Conservation (phyloP, 257 asterid species). For the Paulownia fortunei region DNA sequence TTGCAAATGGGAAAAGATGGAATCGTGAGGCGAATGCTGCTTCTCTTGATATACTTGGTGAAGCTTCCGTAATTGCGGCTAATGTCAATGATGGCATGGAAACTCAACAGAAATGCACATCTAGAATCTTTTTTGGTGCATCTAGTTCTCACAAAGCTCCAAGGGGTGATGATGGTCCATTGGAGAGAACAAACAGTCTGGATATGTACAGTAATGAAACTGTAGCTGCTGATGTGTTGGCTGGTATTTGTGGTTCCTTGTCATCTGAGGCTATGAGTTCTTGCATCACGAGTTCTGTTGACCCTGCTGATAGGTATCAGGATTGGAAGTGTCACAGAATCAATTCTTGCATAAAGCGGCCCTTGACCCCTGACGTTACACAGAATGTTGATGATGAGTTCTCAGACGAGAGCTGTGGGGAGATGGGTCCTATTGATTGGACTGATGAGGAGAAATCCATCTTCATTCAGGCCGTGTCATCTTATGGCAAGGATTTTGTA, state of each 20-base stretch:
- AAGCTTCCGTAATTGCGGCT: constrained; percentile 78
- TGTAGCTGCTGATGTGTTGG: constrained; percentile 95
- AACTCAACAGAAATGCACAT: constrained; percentile 52
- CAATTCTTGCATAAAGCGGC: constrained; percentile 54
- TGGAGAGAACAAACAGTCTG: constrained; percentile 59
- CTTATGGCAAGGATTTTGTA: constrained; percentile 77
- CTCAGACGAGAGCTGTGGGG: constrained; percentile 95
- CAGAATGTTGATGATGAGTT: constrained; percentile 79
- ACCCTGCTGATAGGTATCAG: constrained; percentile 67
- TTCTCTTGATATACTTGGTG: constrained; percentile 84
- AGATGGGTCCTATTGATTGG: constrained; percentile 82
- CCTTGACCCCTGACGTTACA: constrained; percentile 70
- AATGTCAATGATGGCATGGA: constrained; percentile 49
- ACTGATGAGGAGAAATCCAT: constrained; percentile 85
- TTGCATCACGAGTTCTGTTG: constrained; percentile 86
- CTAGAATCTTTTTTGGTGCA: constrained; percentile 51
- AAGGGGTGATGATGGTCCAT: constrained; percentile 47
- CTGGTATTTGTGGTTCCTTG: constrained; percentile 92
- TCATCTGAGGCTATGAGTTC: constrained; percentile 98
- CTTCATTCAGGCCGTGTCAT: constrained; percentile 72
- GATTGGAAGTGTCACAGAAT: constrained; percentile 66
- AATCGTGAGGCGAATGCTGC: constrained; percentile 76
- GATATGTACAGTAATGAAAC: constrained; percentile 67
- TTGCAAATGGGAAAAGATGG: constrained; percentile 81
- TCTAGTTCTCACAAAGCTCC: constrained; percentile 46